phyloP scores from a whole-genome alignment of 2,329 filamentous ascomycete species.

The Mycogone perniciosa region DNA sequence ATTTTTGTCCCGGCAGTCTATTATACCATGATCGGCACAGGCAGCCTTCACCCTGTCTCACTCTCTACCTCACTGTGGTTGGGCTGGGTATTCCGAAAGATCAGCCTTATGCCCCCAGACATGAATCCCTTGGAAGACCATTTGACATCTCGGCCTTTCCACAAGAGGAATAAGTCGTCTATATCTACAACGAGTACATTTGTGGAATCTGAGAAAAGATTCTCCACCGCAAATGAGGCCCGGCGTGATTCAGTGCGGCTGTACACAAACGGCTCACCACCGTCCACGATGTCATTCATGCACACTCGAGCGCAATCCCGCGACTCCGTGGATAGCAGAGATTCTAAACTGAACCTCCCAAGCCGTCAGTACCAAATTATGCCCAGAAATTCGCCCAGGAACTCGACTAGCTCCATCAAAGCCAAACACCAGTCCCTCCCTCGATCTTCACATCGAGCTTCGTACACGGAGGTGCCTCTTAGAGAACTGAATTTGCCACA shows the following conservation, averaged over 20 bases:
- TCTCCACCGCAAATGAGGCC: conserved; percentile 35
- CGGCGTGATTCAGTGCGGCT: conserved; percentile 38
- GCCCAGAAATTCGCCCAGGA: conserved; percentile 37
- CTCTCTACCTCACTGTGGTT: conserved; percentile 68
- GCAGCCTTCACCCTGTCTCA: conserved; percentile 64
- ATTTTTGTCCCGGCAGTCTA: conserved; percentile 62
- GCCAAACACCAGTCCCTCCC: conserved; percentile 42
- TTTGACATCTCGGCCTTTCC: conserved; percentile 62
- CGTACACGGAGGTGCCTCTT: conserved; percentile 46
- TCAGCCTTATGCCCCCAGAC: conserved; percentile 76
- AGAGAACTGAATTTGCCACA: conserved; percentile 30
- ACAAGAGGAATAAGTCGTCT: conserved; percentile 68
- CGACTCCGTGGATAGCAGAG: conserved; percentile 46
- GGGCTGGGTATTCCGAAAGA: conserved; percentile 72
- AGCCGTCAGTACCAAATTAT: conserved; percentile 49
- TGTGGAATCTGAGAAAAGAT: conserved; percentile 50
- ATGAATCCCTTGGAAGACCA: conserved; percentile 91
- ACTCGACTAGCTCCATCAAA: conserved; percentile 37
- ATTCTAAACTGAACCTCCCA: conserved; percentile 50
- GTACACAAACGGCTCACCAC: conserved; percentile 40
- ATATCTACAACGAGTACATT: conserved; percentile 40
- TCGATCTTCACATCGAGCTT: conserved; percentile 32
- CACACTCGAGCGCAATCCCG: conserved; percentile 65
- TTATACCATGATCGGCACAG: conserved; percentile 57
- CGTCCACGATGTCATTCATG: conserved; percentile 66